A percentile compares a stretch with the other conserved stretches of the same genome.
Conservation (phyloP, 139 green algal genomes). For the Closterium sp. region DNA sequence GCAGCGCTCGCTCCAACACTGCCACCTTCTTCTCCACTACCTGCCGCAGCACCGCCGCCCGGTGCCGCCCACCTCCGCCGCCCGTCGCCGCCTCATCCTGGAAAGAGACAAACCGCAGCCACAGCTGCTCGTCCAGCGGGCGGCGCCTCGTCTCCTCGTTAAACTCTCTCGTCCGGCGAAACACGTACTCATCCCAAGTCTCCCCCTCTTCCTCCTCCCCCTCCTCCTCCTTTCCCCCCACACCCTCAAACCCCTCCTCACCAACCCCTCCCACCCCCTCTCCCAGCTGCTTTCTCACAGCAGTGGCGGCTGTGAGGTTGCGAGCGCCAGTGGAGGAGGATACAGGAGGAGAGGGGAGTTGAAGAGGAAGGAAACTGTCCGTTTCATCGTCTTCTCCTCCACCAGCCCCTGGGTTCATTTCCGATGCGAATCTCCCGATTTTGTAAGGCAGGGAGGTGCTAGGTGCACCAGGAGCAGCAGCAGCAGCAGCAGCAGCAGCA, state of each 20-base stretch:
- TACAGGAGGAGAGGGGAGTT: not conserved
- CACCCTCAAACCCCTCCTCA: not conserved
- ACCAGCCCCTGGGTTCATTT: not conserved
- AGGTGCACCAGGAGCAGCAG: no score
- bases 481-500: not conserved
- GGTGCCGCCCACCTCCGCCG: not conserved
- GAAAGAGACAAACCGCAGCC: constrained; percentile 81
- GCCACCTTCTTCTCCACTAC: constrained; percentile 71
- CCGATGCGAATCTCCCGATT: not conserved
- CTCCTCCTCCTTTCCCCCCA: constrained; percentile 22
- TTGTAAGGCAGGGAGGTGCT: not conserved
- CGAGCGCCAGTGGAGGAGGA: not conserved
- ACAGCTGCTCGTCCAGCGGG: constrained; percentile 67
- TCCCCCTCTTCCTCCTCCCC: constrained; percentile 51
- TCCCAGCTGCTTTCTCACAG: not conserved
- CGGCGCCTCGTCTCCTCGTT: constrained; percentile 68
- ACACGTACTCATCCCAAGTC: constrained; percentile 62
- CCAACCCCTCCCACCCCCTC: not conserved
- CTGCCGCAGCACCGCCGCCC: constrained; percentile 8
- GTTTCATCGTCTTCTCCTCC: not conserved
- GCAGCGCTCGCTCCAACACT: no score
- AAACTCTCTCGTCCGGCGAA: constrained; percentile 69
- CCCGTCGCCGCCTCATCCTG: not conserved
- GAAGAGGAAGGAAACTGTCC: not conserved
- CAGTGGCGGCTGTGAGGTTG: not conserved